These are phyloP conservation scores for Cenococcum geophilum DNA, from an alignment of 495 filamentous ascomycete genomes.

Conservation along the genomic window DNA sequence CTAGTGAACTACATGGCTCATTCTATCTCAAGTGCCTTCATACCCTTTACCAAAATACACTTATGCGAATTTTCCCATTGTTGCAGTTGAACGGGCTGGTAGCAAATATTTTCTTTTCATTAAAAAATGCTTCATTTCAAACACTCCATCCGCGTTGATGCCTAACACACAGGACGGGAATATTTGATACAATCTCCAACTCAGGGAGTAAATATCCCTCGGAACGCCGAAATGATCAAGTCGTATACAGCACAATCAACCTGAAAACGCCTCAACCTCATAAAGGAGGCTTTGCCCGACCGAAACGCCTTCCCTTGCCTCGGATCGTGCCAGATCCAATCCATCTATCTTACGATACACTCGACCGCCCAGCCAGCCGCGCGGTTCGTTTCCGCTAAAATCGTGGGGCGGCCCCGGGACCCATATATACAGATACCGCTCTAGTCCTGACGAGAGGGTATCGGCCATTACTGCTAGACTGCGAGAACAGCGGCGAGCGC, in stretches of 20 bases:
- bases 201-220: neutral
- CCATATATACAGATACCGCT: constrained; percentile 13
- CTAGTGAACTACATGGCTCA: no score
- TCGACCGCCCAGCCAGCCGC: neutral
- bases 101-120: no score
- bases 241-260: neutral
- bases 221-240: neutral
- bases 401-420: neutral
- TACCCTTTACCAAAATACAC: no score
- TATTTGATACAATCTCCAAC: neutral
- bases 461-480: neutral
- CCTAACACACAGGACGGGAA: neutral
- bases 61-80: no score
- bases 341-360: neutral
- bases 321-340: neutral
- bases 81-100: no score
- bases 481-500: neutral
- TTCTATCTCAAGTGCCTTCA: no score
- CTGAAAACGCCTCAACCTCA: neutral
- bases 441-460: neutral
- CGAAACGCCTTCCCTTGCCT: neutral
- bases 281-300: neutral
- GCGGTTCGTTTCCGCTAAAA: constrained; percentile 7
- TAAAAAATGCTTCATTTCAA: neutral
- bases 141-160: neutral